A percentile compares a stretch with the other conserved stretches of the same genome.
These are phyloP conservation scores for Asterochloris sp. DNA, from an alignment of 139 green algal genomes.

Conservation along the genomic window DNA sequence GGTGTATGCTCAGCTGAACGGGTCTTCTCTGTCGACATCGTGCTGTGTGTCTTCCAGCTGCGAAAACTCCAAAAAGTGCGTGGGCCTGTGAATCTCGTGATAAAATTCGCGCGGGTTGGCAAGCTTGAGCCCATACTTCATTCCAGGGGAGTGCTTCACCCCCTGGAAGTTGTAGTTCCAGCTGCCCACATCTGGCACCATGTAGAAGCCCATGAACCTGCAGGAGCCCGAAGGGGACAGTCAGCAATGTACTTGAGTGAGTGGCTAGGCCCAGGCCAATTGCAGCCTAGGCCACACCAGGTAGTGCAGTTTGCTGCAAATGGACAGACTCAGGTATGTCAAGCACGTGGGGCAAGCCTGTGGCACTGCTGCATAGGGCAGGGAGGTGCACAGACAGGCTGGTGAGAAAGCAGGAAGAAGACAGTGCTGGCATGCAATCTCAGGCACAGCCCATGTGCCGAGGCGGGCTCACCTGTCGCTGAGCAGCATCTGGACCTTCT, in stretches of 20 bases:
- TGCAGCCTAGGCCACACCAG: too few relatives aligned
- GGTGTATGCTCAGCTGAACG: slow-evolving; percentile 47
- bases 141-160: slow-evolving; percentile 63
- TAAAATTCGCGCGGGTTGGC: slow-evolving; percentile 95
- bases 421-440: neutral
- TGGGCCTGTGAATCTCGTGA: slow-evolving; percentile 83
- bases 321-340: neutral
- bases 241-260: too few relatives aligned
- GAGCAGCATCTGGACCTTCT: slow-evolving; percentile 99
- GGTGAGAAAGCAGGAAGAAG: neutral
- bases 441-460: neutral
- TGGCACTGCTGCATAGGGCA: neutral
- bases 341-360: neutral
- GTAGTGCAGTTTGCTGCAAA: too few relatives aligned
- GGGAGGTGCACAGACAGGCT: neutral
- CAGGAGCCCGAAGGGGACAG: neutral
- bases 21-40: slow-evolving; percentile 90
- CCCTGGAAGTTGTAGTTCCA: slow-evolving; percentile 99
- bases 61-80: slow-evolving; percentile 98
- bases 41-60: slow-evolving; percentile 81
- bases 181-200: slow-evolving; percentile 84
- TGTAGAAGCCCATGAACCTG: slow-evolving; percentile 98
- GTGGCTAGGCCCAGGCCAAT: neutral
- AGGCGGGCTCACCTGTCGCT: slow-evolving; percentile 63
- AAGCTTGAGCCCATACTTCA: slow-evolving; percentile 86